Percentiles rank a stretch among this genome's conserved stretches.
Conservation (phyloP, 202 grass and related monocot genomes). For the Schoenoplectus triqueter region DNA sequence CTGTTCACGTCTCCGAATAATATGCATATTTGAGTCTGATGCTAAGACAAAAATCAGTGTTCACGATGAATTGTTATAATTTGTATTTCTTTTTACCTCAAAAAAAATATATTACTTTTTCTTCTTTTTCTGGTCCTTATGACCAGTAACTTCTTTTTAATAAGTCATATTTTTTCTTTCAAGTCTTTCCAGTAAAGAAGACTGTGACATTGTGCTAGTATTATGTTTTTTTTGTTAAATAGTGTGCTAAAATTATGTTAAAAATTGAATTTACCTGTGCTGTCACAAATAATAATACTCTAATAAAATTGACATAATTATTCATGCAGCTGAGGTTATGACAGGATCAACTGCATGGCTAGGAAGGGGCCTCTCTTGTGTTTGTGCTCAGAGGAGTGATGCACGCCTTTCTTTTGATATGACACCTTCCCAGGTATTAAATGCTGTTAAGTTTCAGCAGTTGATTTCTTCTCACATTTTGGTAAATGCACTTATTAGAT, state of each 20-base stretch:
- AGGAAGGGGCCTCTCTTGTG: conserved; percentile 87
- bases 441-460: conserved; percentile 13
- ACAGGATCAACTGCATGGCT: conserved; percentile 90
- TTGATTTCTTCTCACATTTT: conserved; percentile 31
- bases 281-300: background rate
- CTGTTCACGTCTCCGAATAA: background rate
- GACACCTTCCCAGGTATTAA: conserved; percentile 60
- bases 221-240: background rate
- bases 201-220: conserved; percentile 73
- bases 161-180: background rate
- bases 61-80: background rate
- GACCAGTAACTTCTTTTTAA: background rate
- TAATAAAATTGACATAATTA: background rate
- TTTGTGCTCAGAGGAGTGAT: conserved; percentile 83
- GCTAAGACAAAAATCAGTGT: background rate
- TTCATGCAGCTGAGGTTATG: conserved; percentile 68
- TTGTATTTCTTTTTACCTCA: background rate
- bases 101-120: background rate
- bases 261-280: background rate
- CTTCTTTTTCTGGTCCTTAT: background rate
- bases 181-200: conserved; percentile 1
- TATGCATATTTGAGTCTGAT: background rate
- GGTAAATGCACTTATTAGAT: conserved; percentile 11
- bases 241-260: conserved; percentile 49
- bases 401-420: conserved; percentile 86